Base-by-base conservation (phyloP, 768 basidiomycete species). In the Panus rudis region DNA sequence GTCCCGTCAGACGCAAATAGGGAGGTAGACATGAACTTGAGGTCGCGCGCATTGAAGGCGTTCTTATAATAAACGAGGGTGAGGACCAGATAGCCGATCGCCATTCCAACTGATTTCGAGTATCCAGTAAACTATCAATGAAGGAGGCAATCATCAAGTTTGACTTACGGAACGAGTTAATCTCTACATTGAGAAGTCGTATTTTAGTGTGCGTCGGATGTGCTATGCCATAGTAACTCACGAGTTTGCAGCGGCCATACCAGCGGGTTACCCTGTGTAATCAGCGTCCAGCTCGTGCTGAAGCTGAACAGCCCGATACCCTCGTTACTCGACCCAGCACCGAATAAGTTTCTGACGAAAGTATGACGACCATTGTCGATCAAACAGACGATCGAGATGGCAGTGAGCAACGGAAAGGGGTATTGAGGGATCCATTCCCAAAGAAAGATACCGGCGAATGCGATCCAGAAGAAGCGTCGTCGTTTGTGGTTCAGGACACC, bases 211-310 rank as follows among this genome's bases (percentile, higher is more conserved):
- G 4, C 37, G 20, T 22, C 21, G 8, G 16, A 20, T 12, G 17
- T 21, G 14, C 2, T 4, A 19, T 26, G 19, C 7, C 1, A 11
- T 4, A 39, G 43, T 20, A 5, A 63, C 69, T 25, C 52, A 70
- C 71, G 76, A 0, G 76, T 76, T 48, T 72, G 69, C 38, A 75
- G 63, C 5, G 76, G 76, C 75, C 75, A 77, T 7, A 73, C 70
- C 5, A 78, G 59, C 1, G 76, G 76, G 35, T 59, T 68, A 4
- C 74, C 75, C 52, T 78, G 75, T 1, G 70, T 71, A 47, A 78
- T 76, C 17, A 78, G 60, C 5, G 72, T 75, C 73, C 73, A 75
- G 33, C 67, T 68, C 19, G 70, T 65, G 41, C 66, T 59, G 51
- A 75, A 72, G 25, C 68, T 70, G 27, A 73, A 53, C 34, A 75